These are phyloP conservation scores for Theobroma cacao DNA, from an alignment of 345 rosid genomes.

Conservation along the genomic window DNA sequence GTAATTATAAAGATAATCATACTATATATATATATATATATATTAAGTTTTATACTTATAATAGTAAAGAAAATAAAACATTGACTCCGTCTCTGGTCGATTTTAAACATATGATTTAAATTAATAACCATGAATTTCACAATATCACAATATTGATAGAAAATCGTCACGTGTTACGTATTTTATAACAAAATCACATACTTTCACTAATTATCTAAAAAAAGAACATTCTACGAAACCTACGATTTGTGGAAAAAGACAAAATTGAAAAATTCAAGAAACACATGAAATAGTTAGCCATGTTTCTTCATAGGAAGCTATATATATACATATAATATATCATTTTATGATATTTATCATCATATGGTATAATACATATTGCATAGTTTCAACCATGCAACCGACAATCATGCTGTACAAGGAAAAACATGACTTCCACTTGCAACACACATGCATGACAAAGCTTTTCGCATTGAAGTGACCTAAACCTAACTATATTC, in stretches of 20 bases:
- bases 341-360: neutral
- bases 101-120: no score
- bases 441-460: neutral
- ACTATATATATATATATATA: no score
- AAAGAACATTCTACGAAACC: neutral
- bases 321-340: no score
- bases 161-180: no score
- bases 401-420: neutral
- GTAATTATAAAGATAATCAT: no score
- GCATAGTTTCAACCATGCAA: neutral
- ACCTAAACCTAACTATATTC: conserved; percentile 14
- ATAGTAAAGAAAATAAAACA: no score
- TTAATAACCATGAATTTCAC: no score
- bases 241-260: neutral
- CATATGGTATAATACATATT: neutral
- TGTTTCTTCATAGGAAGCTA: neutral
- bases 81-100: no score
- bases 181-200: no score
- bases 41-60: no score
- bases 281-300: neutral
- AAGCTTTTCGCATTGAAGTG: neutral
- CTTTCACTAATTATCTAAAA: neutral
- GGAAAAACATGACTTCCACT: neutral
- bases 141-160: no score
- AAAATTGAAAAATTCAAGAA: neutral